phyloP scores from a whole-genome alignment of 2,329 filamentous ascomycete genomes.

The Colletotrichum sp. region DNA sequence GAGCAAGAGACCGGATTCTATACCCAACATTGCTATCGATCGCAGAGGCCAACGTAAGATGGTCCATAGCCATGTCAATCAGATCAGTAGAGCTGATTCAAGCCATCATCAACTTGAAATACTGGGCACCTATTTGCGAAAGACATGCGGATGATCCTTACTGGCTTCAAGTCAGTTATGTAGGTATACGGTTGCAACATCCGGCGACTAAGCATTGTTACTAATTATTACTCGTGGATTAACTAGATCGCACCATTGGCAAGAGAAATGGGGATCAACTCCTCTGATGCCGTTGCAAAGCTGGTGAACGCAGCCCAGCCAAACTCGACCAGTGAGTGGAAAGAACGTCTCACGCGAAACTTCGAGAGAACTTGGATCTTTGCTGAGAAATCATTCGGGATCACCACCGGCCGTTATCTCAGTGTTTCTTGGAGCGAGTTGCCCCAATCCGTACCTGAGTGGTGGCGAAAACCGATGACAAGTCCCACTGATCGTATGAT shows the following conservation, averaged over 20 bases:
- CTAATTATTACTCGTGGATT: background rate
- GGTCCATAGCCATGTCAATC: slow-evolving; percentile 28
- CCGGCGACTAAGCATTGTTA: background rate
- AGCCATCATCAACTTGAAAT: slow-evolving; percentile 27
- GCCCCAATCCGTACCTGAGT: background rate
- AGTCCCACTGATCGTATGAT: slow-evolving; percentile 26
- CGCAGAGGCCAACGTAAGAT: slow-evolving; percentile 28
- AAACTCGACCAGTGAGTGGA: slow-evolving; percentile 4
- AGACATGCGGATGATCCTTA: slow-evolving; percentile 26
- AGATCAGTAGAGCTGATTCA: slow-evolving; percentile 29
- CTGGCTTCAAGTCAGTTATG: slow-evolving; percentile 29
- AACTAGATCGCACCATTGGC: slow-evolving; percentile 25
- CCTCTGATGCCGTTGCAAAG: slow-evolving; percentile 18
- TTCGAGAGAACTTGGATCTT: slow-evolving; percentile 21
- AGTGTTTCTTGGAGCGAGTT: slow-evolving; percentile 20
- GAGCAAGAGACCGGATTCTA: slow-evolving; percentile 26
- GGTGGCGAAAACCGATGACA: slow-evolving; percentile 24
- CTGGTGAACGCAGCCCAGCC: slow-evolving; percentile 19
- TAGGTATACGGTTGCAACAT: background rate
- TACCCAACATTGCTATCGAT: slow-evolving; percentile 26
- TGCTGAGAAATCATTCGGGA: slow-evolving; percentile 21
- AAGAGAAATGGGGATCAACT: slow-evolving; percentile 27
- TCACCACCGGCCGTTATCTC: slow-evolving; percentile 10
- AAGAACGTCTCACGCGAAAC: slow-evolving; percentile 5
- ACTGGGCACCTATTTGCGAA: slow-evolving; percentile 26